Evolutionary conservation across 306 rosid species (phyloP).

Genomic region (Luffa aegyptiaca): DNA sequence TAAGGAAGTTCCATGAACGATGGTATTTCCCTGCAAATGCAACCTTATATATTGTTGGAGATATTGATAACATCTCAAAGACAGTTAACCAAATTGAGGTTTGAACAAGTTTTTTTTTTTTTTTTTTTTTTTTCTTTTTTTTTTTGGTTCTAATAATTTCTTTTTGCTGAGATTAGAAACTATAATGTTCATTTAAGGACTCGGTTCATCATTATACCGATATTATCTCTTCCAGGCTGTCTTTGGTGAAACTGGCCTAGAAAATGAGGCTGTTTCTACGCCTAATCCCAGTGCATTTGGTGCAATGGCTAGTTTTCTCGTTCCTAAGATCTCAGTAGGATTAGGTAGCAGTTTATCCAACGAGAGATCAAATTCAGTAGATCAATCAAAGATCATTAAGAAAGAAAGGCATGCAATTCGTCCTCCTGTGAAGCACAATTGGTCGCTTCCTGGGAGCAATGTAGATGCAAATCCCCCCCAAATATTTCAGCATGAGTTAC

Average conservation of each 20-base stretch:
- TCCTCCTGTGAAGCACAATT: slow-evolving; percentile 88
- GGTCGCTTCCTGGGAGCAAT: slow-evolving; percentile 81
- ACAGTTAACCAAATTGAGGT: slow-evolving; percentile 82
- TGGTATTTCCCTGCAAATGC: slow-evolving; percentile 99
- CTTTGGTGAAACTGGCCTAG: slow-evolving; percentile 69
- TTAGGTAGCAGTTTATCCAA: slow-evolving; percentile 54
- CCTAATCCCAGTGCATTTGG: slow-evolving; percentile 79
- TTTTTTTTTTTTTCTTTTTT: background rate
- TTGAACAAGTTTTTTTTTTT: slow-evolving; percentile 17
- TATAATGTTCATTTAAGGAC: slow-evolving; percentile 14
- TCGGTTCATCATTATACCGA: slow-evolving; percentile 15
- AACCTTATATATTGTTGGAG: slow-evolving; percentile 94
- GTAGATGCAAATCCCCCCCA: slow-evolving; percentile 58
- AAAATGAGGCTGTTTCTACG: slow-evolving; percentile 53
- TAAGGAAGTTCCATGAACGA: slow-evolving; percentile 95
- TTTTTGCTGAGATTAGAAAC: slow-evolving; percentile 8
- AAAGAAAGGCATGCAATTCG: slow-evolving; percentile 82
- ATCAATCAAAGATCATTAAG: slow-evolving; percentile 55
- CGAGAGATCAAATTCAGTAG: slow-evolving; percentile 56
- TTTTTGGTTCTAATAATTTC: slow-evolving; percentile 4
- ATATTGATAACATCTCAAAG: slow-evolving; percentile 70
- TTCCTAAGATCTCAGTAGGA: slow-evolving; percentile 87
- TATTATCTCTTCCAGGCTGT: slow-evolving; percentile 51
- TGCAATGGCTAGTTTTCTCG: slow-evolving; percentile 98
- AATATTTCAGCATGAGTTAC: slow-evolving; percentile 91